Base-by-base conservation (phyloP, 257 asterid genomes). In the Solanum ahanhuiri region DNA sequence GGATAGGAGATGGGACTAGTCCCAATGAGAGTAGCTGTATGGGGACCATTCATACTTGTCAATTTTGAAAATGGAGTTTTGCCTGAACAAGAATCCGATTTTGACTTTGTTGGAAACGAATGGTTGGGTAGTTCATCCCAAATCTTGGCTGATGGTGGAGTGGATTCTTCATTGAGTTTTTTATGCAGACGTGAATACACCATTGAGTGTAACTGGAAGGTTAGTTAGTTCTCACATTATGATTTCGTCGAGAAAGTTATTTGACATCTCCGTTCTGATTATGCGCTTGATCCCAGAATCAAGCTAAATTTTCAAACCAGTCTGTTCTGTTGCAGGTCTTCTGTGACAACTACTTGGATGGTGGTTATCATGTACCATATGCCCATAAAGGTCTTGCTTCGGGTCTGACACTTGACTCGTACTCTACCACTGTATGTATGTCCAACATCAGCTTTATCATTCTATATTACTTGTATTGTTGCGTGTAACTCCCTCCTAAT, bases 181-280 rank as follows among this genome's bases (percentile, higher is more conserved):
- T 35, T 96, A 14, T 91, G 98, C 88, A 89, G 98, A 85, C 93
- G 92, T 39, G 93, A 93, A 84, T 96, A 96, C 87, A 89, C 91
- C 35, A 92, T 96, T 11, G 95, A 94, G 66, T 96, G 98, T 93
- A 96, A 96, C 86, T 96, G 99, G 99, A 96, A 96, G 97, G 99
- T 95, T 85, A 57, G 91, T 72, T 37, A 35, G 39, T 35, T 45
- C 85, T 37, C 41, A 79, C 25, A 4, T 70, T 70, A 70, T 70
- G 23, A 2, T 70, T 70, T 70, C 45, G 41, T 69, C 5, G 41
- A 31, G 48, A 72, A 72, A 9, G 39, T 6, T 20, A 20, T 73
- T 73, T 73, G 51, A 22, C 4, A 23, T 73, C 81, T 71, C 23
- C 48, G 11, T 34, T 71, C 45, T 71, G 79, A 17, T 15, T 72